Conservation (phyloP, 169 alveolate species). For the Eimeria necatrix region DNA sequence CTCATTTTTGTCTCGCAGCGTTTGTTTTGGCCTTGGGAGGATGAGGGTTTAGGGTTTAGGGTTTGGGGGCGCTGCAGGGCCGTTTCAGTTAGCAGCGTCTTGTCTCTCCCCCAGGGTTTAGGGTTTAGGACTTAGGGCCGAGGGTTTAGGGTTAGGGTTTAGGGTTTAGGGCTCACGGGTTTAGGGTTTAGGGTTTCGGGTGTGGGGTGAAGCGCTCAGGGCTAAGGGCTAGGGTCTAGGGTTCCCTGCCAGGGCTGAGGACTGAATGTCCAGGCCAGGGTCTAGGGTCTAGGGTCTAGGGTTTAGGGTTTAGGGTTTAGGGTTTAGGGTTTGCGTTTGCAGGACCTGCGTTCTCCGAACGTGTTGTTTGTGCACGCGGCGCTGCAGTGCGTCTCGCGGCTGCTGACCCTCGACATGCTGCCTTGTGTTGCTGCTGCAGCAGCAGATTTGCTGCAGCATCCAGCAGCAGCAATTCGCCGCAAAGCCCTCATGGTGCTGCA, state of each 20-base stretch:
- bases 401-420: constrained; percentile 92
- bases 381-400: constrained; percentile 90
- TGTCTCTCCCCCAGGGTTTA: too few relatives aligned
- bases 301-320: constrained; percentile 44
- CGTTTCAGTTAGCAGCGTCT: too few relatives aligned
- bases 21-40: not conserved
- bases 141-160: constrained; percentile 57
- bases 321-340: constrained; percentile 10
- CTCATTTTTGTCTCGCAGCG: not conserved
- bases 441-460: constrained; percentile 89
- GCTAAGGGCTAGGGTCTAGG: not conserved
- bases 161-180: constrained; percentile 48
- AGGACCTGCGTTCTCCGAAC: constrained; percentile 85
- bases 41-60: too few relatives aligned
- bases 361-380: constrained; percentile 94
- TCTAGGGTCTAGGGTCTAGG: not conserved
- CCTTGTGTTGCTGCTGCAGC: constrained; percentile 93
- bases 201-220: too few relatives aligned
- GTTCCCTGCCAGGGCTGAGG: constrained; percentile 53
- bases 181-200: not conserved
- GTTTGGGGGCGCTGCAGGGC: too few relatives aligned
- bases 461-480: constrained; percentile 94
- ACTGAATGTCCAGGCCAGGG: not conserved
- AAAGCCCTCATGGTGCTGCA: constrained; percentile 92
- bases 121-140: not conserved